Percentiles rank a stretch among this genome's conserved stretches.
These are phyloP conservation scores for Emmonsia crescens DNA, from an alignment of 2,329 filamentous ascomycete species.

Conservation along the genomic window DNA sequence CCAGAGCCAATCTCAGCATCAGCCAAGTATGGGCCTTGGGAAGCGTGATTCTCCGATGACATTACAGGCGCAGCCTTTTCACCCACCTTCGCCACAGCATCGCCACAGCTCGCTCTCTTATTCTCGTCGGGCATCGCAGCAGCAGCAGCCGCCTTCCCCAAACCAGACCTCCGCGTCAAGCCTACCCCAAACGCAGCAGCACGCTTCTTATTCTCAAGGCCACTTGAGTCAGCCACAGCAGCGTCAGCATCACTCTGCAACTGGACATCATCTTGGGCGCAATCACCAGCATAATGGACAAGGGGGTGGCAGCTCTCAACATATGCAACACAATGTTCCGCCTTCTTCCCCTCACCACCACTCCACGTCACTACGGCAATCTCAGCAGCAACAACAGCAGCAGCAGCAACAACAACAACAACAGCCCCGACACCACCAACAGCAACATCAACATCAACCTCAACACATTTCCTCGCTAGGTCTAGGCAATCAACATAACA, in stretches of 20 bases:
- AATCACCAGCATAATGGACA: neutral
- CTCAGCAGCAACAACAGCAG: conserved; percentile 10
- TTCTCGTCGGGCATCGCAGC: conserved; percentile 19
- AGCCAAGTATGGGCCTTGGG: conserved; percentile 4
- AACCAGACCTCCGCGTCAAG: conserved; percentile 11
- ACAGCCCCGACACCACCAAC: conserved; percentile 23
- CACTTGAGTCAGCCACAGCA: conserved; percentile 13
- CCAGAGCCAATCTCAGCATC: conserved; percentile 16
- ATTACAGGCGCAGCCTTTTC: conserved; percentile 22
- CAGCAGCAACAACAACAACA: conserved; percentile 24
- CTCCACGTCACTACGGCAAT: conserved; percentile 21
- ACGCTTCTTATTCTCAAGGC: conserved; percentile 11
- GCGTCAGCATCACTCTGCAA: neutral
- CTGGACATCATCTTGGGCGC: neutral
- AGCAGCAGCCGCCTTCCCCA: conserved; percentile 16
- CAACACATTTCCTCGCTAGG: conserved; percentile 24
- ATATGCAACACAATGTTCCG: conserved; percentile 1
- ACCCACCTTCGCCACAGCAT: conserved; percentile 21
- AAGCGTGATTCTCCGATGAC: conserved; percentile 14
- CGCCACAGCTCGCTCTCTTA: conserved; percentile 22
- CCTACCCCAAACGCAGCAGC: neutral
- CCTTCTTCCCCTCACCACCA: conserved; percentile 23
- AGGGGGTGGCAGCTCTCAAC: neutral
- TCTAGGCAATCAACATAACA: conserved; percentile 16
- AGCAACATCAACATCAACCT: conserved; percentile 20